Evolutionary conservation across 2,329 filamentous ascomycete species (phyloP), one percentile per base, ranked within the genome.

Genomic region (Passalora sequoiae): DNA sequence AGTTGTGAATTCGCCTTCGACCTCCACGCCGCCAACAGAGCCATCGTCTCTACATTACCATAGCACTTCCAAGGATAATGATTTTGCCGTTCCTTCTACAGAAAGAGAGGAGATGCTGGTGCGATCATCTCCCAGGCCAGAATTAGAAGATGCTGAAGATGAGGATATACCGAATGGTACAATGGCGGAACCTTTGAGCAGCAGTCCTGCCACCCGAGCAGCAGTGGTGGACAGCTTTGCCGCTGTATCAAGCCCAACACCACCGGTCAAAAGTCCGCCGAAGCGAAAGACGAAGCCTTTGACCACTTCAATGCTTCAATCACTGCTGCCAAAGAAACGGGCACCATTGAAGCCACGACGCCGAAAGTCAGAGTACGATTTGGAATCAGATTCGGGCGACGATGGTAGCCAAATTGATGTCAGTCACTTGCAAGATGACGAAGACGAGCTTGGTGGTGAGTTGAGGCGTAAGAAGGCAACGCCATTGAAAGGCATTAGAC

Each of bases 271-370:
- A 16, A 49, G 41, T 30, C 58, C 54, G 39, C 36, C 19, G 54
- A 53, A 60, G 31, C 28, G 37, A 31, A 53, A 60, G 19, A 20
- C 48, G 4, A 62, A 56, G 56, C 55, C 56, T 13, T 49, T 64
- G 21, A 68, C 68, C 6, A 73, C 70, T 19, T 68, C 69, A 3
- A 65, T 66, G 19, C 57, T 74, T 15, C 69, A 71, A 48, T 60
- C 62, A 5, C 54, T 74, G 6, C 60, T 74, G 12, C 71, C 71
- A 8, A 69, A 67, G 46, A 62, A 68, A 42, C 54, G 59, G 25
- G 61, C 56, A 38, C 45, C 58, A 13, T 37, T 53, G 4, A 49
- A 44, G 31, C 42, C 52, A 7, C 43, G 58, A 32, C 28, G 46
- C 20, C 42, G 53, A 16, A 65, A 44, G 51, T 53, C 40, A 39